Conservation (phyloP, 306 rosid genomes). For the Acacia melanoxylon region DNA sequence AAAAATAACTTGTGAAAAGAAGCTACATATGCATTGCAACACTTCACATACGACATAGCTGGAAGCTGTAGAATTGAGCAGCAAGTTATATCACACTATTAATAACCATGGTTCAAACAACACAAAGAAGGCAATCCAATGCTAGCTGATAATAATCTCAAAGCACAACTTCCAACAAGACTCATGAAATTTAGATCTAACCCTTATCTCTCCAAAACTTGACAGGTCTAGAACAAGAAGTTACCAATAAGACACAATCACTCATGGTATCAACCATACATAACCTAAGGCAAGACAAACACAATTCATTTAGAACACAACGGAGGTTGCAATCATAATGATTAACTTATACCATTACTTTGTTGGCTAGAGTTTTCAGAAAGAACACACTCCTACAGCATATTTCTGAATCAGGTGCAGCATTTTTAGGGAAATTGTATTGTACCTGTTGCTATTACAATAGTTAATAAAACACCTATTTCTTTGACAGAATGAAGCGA, state of each 20-base stretch:
- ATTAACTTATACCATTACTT: neutral
- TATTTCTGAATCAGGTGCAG: neutral
- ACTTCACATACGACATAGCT: neutral
- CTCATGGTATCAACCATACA: neutral
- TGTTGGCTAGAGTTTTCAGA: neutral
- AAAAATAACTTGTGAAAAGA: neutral
- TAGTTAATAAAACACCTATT: slow-evolving; percentile 8
- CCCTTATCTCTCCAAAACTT: neutral
- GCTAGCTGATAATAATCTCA: neutral
- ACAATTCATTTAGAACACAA: neutral
- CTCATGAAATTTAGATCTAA: neutral
- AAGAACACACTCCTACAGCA: neutral
- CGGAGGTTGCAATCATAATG: neutral
- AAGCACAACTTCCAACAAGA: neutral
- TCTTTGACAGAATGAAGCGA: neutral
- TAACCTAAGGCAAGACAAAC: neutral
- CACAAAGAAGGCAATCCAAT: neutral
- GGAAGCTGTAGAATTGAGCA: neutral
- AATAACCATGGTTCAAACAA: neutral
- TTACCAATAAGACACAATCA: neutral
- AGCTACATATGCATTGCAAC: neutral
- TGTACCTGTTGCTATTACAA: neutral
- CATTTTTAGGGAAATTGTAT: neutral
- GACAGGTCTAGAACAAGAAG: neutral
- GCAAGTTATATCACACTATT: neutral